Percentiles rank a stretch among this genome's conserved stretches.
Conservation (phyloP, 371 early-diverging fungal genomes). For the Rhizopus sp. region DNA sequence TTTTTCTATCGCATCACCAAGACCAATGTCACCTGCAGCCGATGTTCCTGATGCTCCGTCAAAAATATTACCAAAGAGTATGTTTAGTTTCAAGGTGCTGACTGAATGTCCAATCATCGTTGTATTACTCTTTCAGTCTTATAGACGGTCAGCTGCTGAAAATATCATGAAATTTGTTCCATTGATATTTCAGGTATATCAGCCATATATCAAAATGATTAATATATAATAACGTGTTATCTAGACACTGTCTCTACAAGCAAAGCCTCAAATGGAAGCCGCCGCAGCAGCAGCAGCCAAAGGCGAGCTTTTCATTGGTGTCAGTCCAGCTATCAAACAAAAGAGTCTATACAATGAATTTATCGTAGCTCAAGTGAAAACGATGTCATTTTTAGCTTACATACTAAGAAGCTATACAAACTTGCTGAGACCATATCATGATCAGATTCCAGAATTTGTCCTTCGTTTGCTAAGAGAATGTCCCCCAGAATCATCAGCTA, state of each 20-base stretch:
- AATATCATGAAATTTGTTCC: constrained; percentile 89
- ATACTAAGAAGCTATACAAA: constrained; percentile 81
- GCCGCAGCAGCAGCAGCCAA: constrained; percentile 67
- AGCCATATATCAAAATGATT: neutral
- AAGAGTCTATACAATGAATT: constrained; percentile 78
- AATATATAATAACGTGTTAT: neutral
- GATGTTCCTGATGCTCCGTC: constrained; percentile 64
- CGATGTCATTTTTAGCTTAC: constrained; percentile 96
- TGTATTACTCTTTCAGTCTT: constrained; percentile 88
- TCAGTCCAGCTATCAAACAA: constrained; percentile 77
- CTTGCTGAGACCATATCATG: constrained; percentile 72
- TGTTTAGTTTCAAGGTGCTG: constrained; percentile 93
- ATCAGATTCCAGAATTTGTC: constrained; percentile 87
- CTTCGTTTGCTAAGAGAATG: constrained; percentile 88
- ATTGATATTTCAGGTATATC: constrained; percentile 74
- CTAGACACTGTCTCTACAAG: constrained; percentile 78
- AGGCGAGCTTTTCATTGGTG: constrained; percentile 79
- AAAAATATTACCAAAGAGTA: constrained; percentile 74
- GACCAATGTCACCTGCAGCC: constrained; percentile 74
- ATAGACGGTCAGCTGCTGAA: constrained; percentile 75
- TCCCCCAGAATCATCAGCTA: constrained; percentile 91
- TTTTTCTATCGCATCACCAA: constrained; percentile 64
- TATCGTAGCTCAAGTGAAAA: constrained; percentile 91
- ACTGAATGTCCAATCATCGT: constrained; percentile 98
- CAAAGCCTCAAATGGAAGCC: constrained; percentile 75